Conservation (phyloP, 306 rosid species). For the Cercis canadensis region DNA sequence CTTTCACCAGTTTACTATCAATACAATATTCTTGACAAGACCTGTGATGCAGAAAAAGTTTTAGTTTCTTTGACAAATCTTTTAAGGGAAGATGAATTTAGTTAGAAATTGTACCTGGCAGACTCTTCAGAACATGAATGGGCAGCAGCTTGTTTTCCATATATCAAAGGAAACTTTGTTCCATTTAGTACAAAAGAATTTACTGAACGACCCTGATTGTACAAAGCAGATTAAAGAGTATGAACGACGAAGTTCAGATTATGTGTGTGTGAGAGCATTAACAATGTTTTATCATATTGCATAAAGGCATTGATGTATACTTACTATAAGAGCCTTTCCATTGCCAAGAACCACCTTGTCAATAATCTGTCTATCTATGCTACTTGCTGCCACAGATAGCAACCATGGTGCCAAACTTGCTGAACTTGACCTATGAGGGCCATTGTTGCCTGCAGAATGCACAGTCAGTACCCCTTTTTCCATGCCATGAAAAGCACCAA, state of each 20-base stretch:
- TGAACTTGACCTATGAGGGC: background rate
- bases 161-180: constrained; percentile 24
- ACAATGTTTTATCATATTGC: too few species aligned
- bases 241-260: too few species aligned
- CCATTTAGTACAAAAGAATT: constrained; percentile 19
- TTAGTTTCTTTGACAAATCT: background rate
- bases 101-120: too few species aligned
- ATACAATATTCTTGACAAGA: background rate
- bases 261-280: too few species aligned
- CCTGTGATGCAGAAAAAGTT: background rate
- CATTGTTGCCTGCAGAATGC: constrained; percentile 35
- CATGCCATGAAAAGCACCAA: constrained; percentile 45
- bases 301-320: too few species aligned
- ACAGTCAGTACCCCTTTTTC: constrained; percentile 34
- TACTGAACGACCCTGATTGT: too few species aligned
- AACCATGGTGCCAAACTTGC: constrained; percentile 41
- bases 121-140: too few species aligned
- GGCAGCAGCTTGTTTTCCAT: too few species aligned
- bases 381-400: constrained; percentile 38
- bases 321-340: constrained; percentile 7
- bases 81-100: too few species aligned
- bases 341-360: too few species aligned
- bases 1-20: constrained; percentile 23
- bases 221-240: too few species aligned
- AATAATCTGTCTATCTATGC: constrained; percentile 17